Evolutionary conservation across 176 grass and related monocot genomes (phyloP).

Genomic region (Aegilops bicornis): DNA sequence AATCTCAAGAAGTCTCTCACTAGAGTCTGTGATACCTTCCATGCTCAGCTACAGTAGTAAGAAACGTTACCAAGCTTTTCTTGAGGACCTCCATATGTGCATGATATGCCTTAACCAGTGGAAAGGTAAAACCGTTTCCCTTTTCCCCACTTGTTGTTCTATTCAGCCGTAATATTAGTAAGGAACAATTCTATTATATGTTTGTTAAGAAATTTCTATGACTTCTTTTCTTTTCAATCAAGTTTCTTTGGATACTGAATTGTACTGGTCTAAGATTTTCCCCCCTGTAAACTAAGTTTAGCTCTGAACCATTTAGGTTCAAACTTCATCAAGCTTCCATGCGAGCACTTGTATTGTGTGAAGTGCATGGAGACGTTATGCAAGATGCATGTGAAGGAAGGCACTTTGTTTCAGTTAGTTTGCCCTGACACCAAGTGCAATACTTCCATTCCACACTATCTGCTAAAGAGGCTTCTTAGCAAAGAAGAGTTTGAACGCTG

Average conservation of each 20-base stretch:
- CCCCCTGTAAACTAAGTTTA: not conserved
- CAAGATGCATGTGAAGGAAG: conserved; percentile 49
- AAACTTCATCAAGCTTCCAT: conserved; percentile 37
- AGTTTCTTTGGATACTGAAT: not conserved
- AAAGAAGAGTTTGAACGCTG: conserved; percentile 57
- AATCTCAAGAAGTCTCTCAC: conserved; percentile 30
- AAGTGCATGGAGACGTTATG: conserved; percentile 44
- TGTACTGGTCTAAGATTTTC: not conserved
- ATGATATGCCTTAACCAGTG: conserved; percentile 43
- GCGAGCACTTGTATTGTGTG: conserved; percentile 28
- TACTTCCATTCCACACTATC: conserved; percentile 38
- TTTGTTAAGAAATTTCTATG: not conserved
- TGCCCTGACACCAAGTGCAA: conserved; percentile 54
- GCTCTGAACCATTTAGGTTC: conserved; percentile 28
- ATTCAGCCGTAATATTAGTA: not conserved
- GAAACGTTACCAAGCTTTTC: conserved; percentile 42
- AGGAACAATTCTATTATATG: not conserved
- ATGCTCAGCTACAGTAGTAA: conserved; percentile 44
- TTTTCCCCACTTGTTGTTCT: not conserved
- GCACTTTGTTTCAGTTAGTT: conserved; percentile 44
- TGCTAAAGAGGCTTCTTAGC: conserved; percentile 46
- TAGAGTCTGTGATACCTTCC: conserved; percentile 44
- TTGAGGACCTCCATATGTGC: conserved; percentile 44
- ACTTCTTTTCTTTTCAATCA: not conserved
- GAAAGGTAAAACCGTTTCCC: conserved; percentile 17